Percentiles rank a stretch among this genome's conserved stretches.
Evolutionary conservation across 176 grass and related monocot genomes (phyloP).

Genomic region (Elymus sibiricus): DNA sequence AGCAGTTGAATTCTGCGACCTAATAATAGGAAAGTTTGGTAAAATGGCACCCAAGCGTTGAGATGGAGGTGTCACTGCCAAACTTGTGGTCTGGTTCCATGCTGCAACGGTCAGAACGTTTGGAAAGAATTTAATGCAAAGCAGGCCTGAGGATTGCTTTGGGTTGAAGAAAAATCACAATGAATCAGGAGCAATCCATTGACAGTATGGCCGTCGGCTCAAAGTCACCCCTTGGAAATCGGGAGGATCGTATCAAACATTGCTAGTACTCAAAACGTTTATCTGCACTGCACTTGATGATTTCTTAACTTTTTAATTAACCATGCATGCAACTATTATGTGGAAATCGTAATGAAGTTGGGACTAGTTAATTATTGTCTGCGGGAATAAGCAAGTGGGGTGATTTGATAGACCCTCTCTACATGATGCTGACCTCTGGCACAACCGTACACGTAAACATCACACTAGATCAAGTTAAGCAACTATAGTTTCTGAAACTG

Average conservation of each 20-base stretch:
- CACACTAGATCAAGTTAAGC: background rate
- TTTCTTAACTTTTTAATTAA: background rate
- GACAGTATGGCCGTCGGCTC: background rate
- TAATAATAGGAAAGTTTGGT: background rate
- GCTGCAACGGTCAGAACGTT: constrained; percentile 23
- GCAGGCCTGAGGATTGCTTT: constrained; percentile 8
- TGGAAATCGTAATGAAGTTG: background rate
- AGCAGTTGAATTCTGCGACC: background rate
- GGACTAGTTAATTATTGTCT: background rate
- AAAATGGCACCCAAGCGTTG: constrained; percentile 2
- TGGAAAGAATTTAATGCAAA: constrained; percentile 3
- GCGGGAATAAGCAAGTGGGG: background rate
- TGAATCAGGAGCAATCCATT: background rate
- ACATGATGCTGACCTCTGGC: background rate
- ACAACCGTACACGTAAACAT: constrained; percentile 32
- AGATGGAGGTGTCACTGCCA: background rate
- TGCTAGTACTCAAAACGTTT: background rate
- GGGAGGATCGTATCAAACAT: background rate
- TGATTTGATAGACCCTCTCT: background rate
- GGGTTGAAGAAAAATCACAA: background rate
- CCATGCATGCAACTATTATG: background rate
- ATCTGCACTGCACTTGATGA: background rate
- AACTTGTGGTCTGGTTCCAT: background rate
- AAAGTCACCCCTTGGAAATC: background rate
- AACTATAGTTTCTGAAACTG: background rate